These are phyloP conservation scores for Aeminium ludgeri DNA, from an alignment of 495 filamentous ascomycete genomes.

Conservation along the genomic window DNA sequence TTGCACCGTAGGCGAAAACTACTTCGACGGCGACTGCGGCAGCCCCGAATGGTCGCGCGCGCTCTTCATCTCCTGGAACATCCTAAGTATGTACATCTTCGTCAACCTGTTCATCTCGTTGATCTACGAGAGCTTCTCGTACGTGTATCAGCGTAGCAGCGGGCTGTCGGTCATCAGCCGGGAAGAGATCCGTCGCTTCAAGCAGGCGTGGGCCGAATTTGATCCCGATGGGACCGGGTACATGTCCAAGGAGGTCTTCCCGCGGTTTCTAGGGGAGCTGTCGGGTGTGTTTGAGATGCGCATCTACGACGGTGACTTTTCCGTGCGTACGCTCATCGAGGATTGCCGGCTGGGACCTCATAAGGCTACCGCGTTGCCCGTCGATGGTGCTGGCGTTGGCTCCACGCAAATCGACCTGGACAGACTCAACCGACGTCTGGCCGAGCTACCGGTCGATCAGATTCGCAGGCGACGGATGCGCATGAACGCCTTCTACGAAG, in stretches of 20 bases:
- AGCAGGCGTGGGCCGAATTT: conserved; percentile 92
- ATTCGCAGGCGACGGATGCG: conserved; percentile 56
- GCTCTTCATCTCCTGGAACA: conserved; percentile 94
- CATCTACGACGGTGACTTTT: conserved; percentile 84
- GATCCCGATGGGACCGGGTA: conserved; percentile 83
- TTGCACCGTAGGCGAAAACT: conserved; percentile 49
- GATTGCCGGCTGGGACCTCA: conserved; percentile 44
- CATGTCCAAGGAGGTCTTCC: conserved; percentile 84
- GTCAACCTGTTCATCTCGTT: conserved; percentile 95
- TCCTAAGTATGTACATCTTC: conserved; percentile 99
- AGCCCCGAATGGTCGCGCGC: conserved; percentile 70
- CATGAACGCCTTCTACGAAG: conserved; percentile 88
- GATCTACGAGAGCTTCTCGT: conserved; percentile 98
- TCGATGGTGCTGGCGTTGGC: conserved; percentile 39
- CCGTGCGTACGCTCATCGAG: conserved; percentile 65
- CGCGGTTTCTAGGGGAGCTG: conserved; percentile 72
- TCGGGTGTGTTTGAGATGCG: conserved; percentile 93
- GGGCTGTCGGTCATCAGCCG: conserved; percentile 67
- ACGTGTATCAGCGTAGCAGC: conserved; percentile 93
- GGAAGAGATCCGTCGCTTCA: conserved; percentile 89
- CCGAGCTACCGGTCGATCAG: conserved; percentile 53
- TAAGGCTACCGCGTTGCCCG: conserved; percentile 27
- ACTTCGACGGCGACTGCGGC: conserved; percentile 84
- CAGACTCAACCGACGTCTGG: conserved; percentile 56
- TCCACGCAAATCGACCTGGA: conserved; percentile 46